Conservation (phyloP, 495 filamentous ascomycete species). For the Lineolata rhizophorae region DNA sequence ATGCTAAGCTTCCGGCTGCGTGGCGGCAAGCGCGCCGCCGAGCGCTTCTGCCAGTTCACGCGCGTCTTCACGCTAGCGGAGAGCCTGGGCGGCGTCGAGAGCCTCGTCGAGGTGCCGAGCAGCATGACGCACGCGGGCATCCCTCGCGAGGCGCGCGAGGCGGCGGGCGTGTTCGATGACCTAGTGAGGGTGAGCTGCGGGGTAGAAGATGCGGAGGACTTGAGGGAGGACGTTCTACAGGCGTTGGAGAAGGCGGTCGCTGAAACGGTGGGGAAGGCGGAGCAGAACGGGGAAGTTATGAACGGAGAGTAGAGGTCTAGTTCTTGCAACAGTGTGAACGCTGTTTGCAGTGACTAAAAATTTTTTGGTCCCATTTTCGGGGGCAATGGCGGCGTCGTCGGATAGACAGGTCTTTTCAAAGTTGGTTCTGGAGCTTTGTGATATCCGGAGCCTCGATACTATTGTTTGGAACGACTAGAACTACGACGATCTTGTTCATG, state of each 20-base stretch:
- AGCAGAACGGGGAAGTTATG: too few relatives aligned
- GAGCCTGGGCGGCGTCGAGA: slow-evolving; percentile 82
- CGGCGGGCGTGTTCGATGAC: slow-evolving; percentile 88
- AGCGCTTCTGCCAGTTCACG: slow-evolving; percentile 77
- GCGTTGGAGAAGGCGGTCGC: slow-evolving; percentile 59
- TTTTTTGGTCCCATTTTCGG: too few relatives aligned
- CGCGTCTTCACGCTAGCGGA: slow-evolving; percentile 86
- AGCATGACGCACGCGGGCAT: slow-evolving; percentile 97
- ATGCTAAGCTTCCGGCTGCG: slow-evolving; percentile 94
- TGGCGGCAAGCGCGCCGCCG: slow-evolving; percentile 69
- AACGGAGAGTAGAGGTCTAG: too few relatives aligned
- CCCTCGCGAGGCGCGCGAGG: slow-evolving; percentile 70
- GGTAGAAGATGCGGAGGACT: slow-evolving; percentile 75
- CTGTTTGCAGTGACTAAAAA: too few relatives aligned
- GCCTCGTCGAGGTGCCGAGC: slow-evolving; percentile 70
- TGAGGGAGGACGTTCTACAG: slow-evolving; percentile 62
- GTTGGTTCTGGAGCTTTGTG: too few relatives aligned
- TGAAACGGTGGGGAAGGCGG: slow-evolving; percentile 6
- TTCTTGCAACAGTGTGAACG: too few relatives aligned
- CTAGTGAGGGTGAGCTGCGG: slow-evolving; percentile 87
- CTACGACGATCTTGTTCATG: too few relatives aligned
- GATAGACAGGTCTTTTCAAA: too few relatives aligned
- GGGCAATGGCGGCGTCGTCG: too few relatives aligned
- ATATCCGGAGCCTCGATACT: too few relatives aligned
- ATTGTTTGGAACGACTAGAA: too few relatives aligned